These are phyloP conservation scores for Hygrophila difformis DNA, from an alignment of 257 asterid species.

Conservation along the genomic window DNA sequence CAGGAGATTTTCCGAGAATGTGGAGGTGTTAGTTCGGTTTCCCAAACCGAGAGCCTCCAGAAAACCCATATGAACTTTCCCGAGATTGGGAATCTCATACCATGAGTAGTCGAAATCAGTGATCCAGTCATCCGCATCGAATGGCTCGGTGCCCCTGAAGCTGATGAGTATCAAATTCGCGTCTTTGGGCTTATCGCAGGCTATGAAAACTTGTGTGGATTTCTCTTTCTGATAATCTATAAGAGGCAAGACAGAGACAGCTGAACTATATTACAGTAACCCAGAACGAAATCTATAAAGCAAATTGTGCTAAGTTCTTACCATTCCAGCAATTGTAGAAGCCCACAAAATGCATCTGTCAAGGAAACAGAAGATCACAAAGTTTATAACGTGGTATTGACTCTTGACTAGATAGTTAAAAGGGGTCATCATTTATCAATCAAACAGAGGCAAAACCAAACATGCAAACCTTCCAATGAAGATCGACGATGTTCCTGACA, in stretches of 20 bases:
- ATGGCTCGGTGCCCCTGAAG: slow-evolving; percentile 96
- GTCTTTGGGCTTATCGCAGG: slow-evolving; percentile 65
- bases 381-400: too few relatives aligned
- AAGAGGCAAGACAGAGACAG: slow-evolving; percentile 1
- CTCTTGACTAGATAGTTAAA: too few relatives aligned
- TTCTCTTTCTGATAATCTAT: slow-evolving; percentile 66
- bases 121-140: slow-evolving; percentile 92
- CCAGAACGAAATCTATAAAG: neutral
- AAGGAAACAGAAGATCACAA: slow-evolving; percentile 6
- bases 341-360: slow-evolving; percentile 87
- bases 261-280: too few relatives aligned
- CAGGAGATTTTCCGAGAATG: slow-evolving; percentile 40
- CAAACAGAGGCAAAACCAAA: neutral
- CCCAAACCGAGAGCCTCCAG: slow-evolving; percentile 95
- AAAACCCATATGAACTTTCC: slow-evolving; percentile 98
- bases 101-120: slow-evolving; percentile 95
- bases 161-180: slow-evolving; percentile 67
- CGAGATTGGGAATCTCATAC: slow-evolving; percentile 79
- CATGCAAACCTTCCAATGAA: slow-evolving; percentile 77
- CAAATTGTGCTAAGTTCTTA: slow-evolving; percentile 17
- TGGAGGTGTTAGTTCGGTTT: slow-evolving; percentile 43
- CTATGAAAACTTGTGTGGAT: slow-evolving; percentile 83
- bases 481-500: slow-evolving; percentile 51
- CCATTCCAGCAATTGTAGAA: slow-evolving; percentile 98
- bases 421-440: too few relatives aligned